Percentiles rank a stretch among this genome's conserved stretches.
Evolutionary conservation across 495 filamentous ascomycete genomes (phyloP).

Genomic region (Massariosphaeria phaeospora): DNA sequence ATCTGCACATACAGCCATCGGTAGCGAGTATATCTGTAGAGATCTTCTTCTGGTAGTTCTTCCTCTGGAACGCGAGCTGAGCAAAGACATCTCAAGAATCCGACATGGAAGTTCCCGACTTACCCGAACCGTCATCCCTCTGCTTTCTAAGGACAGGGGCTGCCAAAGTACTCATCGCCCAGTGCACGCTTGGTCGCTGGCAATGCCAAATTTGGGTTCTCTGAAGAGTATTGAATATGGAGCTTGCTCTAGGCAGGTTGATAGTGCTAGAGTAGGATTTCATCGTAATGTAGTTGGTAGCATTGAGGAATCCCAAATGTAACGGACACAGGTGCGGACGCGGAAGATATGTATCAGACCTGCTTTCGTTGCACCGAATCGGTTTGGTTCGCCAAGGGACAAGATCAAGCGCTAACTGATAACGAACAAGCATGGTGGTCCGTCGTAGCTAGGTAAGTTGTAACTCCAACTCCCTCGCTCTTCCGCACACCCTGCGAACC

Average conservation of each 20-base stretch:
- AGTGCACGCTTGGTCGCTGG: background rate
- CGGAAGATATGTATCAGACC: no score
- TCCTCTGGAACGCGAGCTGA: slow-evolving; percentile 8
- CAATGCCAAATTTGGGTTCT: slow-evolving; percentile 6
- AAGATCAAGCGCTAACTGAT: no score
- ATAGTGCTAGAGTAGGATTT: background rate
- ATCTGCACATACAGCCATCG: slow-evolving; percentile 40
- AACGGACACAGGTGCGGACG: no score
- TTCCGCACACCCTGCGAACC: no score
- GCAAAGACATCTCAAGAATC: background rate
- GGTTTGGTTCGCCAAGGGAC: no score
- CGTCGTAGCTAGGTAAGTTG: no score
- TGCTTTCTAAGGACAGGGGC: slow-evolving; percentile 4
- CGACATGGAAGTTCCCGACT: background rate
- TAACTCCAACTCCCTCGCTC: no score
- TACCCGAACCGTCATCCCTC: slow-evolving; percentile 12
- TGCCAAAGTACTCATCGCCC: slow-evolving; percentile 3
- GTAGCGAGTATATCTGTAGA: slow-evolving; percentile 40
- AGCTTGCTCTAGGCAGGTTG: background rate
- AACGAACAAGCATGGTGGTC: no score
- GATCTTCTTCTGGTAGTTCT: slow-evolving; percentile 33
- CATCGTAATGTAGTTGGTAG: slow-evolving; percentile 1
- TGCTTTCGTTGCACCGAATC: no score
- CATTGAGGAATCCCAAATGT: background rate
- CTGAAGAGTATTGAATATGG: background rate